Percentiles rank a stretch among this genome's conserved stretches.
These are phyloP conservation scores for Mytilinidion resinicola DNA, from an alignment of 495 filamentous ascomycete species.

Conservation along the genomic window DNA sequence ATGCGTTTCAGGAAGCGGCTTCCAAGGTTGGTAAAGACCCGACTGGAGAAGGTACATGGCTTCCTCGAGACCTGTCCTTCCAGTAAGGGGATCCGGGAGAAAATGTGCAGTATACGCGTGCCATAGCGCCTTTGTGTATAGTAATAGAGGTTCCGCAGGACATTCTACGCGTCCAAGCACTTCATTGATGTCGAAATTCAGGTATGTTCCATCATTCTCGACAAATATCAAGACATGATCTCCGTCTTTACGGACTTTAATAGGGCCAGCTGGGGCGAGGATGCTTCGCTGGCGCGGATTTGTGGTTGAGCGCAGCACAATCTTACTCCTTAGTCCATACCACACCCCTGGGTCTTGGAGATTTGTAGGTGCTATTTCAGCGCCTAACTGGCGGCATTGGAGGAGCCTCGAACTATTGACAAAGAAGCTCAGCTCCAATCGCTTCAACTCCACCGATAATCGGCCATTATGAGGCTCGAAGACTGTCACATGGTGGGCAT, in stretches of 20 bases:
- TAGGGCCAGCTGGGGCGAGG: constrained; percentile 21
- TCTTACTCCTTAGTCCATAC: constrained; percentile 45
- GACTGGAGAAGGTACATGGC: constrained; percentile 24
- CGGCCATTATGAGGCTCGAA: constrained; percentile 10
- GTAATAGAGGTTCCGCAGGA: constrained; percentile 26
- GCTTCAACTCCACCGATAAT: constrained; percentile 26
- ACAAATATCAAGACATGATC: constrained; percentile 36
- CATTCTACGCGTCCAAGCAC: constrained; percentile 31
- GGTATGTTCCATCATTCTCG: constrained; percentile 29
- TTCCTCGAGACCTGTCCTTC: constrained; percentile 31
- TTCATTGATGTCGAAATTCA: constrained; percentile 31
- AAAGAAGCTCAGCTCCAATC: constrained; percentile 28
- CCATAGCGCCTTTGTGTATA: constrained; percentile 28
- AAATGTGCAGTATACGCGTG: constrained; percentile 33
- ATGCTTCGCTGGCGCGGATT: constrained; percentile 36
- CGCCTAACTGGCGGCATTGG: constrained; percentile 20
- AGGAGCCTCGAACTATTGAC: constrained; percentile 27
- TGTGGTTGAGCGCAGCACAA: constrained; percentile 45
- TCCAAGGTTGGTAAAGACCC: constrained; percentile 26
- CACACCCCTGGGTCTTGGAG: constrained; percentile 42
- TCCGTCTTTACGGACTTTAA: constrained; percentile 10
- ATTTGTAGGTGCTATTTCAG: constrained; percentile 31
- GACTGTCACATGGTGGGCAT: constrained; percentile 16
- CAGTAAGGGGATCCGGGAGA: constrained; percentile 32
- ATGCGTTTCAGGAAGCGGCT: constrained; percentile 1